Evolutionary conservation across 2,329 filamentous ascomycete species (phyloP).

Genomic region (Exophiala calicioides): DNA sequence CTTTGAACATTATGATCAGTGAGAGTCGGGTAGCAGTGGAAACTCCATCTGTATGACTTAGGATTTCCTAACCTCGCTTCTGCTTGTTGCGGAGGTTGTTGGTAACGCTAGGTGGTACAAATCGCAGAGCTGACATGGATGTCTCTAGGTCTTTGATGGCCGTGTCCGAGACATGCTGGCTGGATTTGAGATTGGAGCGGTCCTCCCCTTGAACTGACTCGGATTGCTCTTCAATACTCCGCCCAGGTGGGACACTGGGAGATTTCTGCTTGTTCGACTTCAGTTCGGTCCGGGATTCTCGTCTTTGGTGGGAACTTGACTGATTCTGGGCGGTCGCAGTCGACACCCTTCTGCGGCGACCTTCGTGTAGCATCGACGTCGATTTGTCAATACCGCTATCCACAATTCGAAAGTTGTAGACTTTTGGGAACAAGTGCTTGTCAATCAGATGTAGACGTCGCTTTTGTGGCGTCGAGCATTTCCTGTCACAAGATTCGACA

Average conservation of each 20-base stretch:
- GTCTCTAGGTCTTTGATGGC: slow-evolving; percentile 41
- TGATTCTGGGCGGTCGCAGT: slow-evolving; percentile 37
- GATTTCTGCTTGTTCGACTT: slow-evolving; percentile 11
- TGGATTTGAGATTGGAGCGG: slow-evolving; percentile 12
- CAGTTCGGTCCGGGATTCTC: slow-evolving; percentile 4
- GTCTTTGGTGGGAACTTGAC: slow-evolving; percentile 33
- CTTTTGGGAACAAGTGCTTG: slow-evolving; percentile 87
- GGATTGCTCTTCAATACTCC: background rate
- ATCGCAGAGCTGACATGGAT: slow-evolving; percentile 48
- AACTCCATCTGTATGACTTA: no score
- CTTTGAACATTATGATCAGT: no score
- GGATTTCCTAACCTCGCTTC: background rate
- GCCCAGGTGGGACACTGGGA: slow-evolving; percentile 2
- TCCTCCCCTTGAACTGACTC: background rate
- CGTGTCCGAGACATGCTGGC: slow-evolving; percentile 31
- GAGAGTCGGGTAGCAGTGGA: no score
- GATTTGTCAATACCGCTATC: slow-evolving; percentile 85
- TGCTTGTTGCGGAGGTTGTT: slow-evolving; percentile 32
- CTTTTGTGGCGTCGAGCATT: slow-evolving; percentile 81
- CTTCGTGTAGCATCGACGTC: slow-evolving; percentile 72
- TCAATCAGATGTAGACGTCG: slow-evolving; percentile 86
- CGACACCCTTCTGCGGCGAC: slow-evolving; percentile 38
- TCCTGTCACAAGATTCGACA: slow-evolving; percentile 80
- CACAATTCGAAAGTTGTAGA: slow-evolving; percentile 85
- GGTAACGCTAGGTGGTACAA: slow-evolving; percentile 46